These are phyloP conservation scores for Trichoderma guizhouense DNA, from an alignment of 2,329 filamentous ascomycete species.

Conservation along the genomic window DNA sequence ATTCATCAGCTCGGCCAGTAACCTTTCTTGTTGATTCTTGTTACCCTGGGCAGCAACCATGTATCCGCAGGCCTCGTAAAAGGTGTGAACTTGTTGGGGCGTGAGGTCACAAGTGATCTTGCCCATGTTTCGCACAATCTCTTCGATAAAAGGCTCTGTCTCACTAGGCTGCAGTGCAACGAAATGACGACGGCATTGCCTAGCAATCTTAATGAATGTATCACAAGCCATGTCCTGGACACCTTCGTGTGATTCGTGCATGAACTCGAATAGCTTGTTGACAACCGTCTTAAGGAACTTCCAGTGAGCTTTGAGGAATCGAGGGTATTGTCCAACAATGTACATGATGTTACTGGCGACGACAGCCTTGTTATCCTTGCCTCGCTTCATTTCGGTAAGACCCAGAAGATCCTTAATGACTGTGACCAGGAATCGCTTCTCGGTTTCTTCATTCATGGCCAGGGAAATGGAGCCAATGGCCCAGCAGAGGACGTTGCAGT, in stretches of 20 bases:
- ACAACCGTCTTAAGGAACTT: slow-evolving; percentile 99
- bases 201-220: slow-evolving; percentile 99
- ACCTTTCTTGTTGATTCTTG: slow-evolving; percentile 85
- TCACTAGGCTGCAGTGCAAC: slow-evolving; percentile 94
- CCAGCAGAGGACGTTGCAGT: slow-evolving; percentile 99
- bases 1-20: slow-evolving; percentile 89
- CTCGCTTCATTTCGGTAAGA: slow-evolving; percentile 97
- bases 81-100: slow-evolving; percentile 96
- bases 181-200: slow-evolving; percentile 96
- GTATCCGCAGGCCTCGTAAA: slow-evolving; percentile 97
- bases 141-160: slow-evolving; percentile 94
- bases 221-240: slow-evolving; percentile 99
- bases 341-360: slow-evolving; percentile 99
- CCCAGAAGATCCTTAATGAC: slow-evolving; percentile 98
- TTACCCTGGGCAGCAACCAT: slow-evolving; percentile 99
- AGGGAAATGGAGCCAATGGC: slow-evolving; percentile 97
- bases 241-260: slow-evolving; percentile 99
- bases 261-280: slow-evolving; percentile 99
- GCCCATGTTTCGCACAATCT: slow-evolving; percentile 92
- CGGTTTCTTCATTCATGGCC: slow-evolving; percentile 98
- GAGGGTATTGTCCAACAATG: slow-evolving; percentile 97
- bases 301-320: slow-evolving; percentile 98
- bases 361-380: slow-evolving; percentile 98
- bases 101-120: slow-evolving; percentile 95
- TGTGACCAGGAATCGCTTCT: slow-evolving; percentile 96